phyloP scores from a whole-genome alignment of 2,329 filamentous ascomycete genomes.

The Biscogniauxia mediterranea region DNA sequence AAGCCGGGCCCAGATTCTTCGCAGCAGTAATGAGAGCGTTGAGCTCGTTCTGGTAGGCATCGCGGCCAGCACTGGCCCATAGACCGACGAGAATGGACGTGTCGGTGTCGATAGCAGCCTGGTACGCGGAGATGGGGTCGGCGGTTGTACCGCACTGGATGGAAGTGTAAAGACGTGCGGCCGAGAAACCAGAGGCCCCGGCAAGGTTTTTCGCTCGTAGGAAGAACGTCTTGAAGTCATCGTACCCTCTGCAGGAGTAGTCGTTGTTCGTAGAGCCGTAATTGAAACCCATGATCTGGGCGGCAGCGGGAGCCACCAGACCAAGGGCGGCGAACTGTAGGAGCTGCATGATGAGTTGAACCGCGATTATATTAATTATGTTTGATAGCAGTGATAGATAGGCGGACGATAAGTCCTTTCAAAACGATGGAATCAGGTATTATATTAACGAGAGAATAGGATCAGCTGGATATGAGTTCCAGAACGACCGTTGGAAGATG shows the following conservation, averaged over 20 bases:
- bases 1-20: slow-evolving; percentile 19
- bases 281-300: slow-evolving; percentile 41
- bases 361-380: not conserved
- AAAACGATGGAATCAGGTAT: not conserved
- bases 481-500: not conserved
- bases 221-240: slow-evolving; percentile 44
- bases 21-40: slow-evolving; percentile 25
- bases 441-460: not conserved
- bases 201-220: slow-evolving; percentile 41
- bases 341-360: slow-evolving; percentile 18
- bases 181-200: slow-evolving; percentile 40
- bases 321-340: slow-evolving; percentile 16
- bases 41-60: slow-evolving; percentile 27
- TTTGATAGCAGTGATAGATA: not conserved
- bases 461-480: not conserved
- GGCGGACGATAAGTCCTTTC: not conserved
- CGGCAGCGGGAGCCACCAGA: slow-evolving; percentile 13
- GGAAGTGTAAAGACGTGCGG: slow-evolving; percentile 43
- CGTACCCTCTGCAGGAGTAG: slow-evolving; percentile 39
- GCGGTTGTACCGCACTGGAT: slow-evolving; percentile 32
- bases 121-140: slow-evolving; percentile 30
- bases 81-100: slow-evolving; percentile 28
- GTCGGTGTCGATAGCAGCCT: slow-evolving; percentile 31
- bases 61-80: slow-evolving; percentile 29
- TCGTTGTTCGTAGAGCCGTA: slow-evolving; percentile 42